Evolutionary conservation across 192 early-diverging fungal species (phyloP).

Genomic region (Gaertneriomyces sp.): DNA sequence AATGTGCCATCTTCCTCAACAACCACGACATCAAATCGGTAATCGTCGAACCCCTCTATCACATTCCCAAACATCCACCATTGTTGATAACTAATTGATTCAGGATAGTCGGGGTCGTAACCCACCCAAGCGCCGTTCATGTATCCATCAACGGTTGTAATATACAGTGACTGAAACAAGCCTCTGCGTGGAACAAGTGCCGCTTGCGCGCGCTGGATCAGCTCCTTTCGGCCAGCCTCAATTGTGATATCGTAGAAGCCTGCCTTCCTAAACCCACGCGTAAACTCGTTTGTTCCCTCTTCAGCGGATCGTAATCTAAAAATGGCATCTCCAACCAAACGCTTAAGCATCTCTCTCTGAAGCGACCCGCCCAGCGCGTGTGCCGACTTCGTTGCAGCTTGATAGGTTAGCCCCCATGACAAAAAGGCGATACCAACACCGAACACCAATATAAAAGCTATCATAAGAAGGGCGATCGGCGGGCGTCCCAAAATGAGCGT

Average conservation of each 20-base stretch:
- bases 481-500: conserved; percentile 1
- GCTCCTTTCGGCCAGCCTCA: not conserved
- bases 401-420: conserved; percentile 13
- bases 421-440: not conserved
- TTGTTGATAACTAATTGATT: too few relatives aligned
- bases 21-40: too few relatives aligned
- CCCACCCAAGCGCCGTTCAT: conserved; percentile 14
- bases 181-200: conserved; percentile 4
- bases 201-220: conserved; percentile 1
- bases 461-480: conserved; percentile 6
- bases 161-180: conserved; percentile 4
- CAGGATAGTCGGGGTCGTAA: too few relatives aligned
- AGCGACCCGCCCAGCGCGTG: not conserved
- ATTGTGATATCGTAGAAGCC: not conserved
- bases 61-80: too few relatives aligned
- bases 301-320: not conserved
- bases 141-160: conserved; percentile 14
- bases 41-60: too few relatives aligned
- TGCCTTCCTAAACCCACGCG: too few relatives aligned
- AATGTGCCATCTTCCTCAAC: too few relatives aligned
- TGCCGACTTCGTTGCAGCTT: conserved; percentile 3
- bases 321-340: not conserved
- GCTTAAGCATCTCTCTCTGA: not conserved
- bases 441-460: not conserved
- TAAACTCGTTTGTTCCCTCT: not conserved